A percentile compares a stretch with the other conserved stretches of the same genome.
phyloP scores from a whole-genome alignment of 176 grass and related monocot species.

The Ensete glaucum region DNA sequence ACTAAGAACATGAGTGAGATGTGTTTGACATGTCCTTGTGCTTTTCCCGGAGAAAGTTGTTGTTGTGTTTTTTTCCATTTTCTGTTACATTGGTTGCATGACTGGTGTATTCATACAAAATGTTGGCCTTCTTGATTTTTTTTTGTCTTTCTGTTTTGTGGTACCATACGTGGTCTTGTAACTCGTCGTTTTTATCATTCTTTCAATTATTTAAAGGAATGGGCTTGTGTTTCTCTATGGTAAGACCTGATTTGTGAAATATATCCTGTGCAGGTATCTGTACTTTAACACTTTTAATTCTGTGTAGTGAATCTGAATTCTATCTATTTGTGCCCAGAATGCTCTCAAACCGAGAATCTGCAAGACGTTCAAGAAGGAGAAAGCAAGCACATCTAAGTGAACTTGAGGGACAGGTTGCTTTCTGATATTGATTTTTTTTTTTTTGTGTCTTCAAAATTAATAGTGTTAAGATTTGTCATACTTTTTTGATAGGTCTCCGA shows the following conservation, averaged over 20 bases:
- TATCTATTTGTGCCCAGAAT: constrained; percentile 35
- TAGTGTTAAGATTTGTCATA: constrained; percentile 1
- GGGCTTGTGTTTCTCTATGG: no score
- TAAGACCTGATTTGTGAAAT: not conserved
- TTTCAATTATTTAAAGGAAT: no score
- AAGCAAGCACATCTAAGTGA: constrained; percentile 76
- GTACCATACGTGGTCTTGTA: not conserved
- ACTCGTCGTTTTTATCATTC: not conserved
- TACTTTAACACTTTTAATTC: not conserved
- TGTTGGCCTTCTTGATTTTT: not conserved
- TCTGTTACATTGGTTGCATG: not conserved
- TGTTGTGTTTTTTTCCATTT: not conserved
- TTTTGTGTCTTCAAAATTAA: not conserved
- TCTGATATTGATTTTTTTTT: constrained; percentile 1
- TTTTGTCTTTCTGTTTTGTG: not conserved
- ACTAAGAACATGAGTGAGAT: not conserved
- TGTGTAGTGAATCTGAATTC: not conserved
- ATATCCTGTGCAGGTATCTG: not conserved
- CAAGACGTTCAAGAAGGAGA: constrained; percentile 77
- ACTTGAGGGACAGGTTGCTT: constrained; percentile 55
- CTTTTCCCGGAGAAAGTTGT: not conserved
- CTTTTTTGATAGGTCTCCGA: constrained; percentile 37
- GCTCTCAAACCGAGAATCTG: constrained; percentile 90
- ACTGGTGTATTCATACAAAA: not conserved
- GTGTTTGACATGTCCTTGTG: not conserved